Percentiles rank a stretch among this genome's conserved stretches.
These are phyloP conservation scores for Peronospora farinosa DNA, from an alignment of 352 stramenopile genomes.

Conservation along the genomic window DNA sequence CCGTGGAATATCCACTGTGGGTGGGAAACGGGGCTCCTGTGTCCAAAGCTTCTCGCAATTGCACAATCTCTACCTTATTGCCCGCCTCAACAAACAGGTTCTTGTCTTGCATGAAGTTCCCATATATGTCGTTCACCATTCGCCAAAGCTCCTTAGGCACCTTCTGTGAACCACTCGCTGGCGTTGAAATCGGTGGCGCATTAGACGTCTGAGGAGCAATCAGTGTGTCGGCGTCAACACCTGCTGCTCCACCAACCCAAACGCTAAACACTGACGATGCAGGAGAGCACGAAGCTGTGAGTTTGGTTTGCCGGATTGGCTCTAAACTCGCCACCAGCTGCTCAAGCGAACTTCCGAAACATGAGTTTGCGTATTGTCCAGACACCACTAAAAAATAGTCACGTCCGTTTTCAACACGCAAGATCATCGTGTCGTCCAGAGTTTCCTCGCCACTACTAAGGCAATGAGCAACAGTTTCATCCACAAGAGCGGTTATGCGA, in stretches of 20 bases:
- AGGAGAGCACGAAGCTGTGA: slow-evolving; percentile 18
- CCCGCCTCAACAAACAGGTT: slow-evolving; percentile 80
- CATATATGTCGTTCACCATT: slow-evolving; percentile 95
- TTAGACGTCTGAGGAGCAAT: slow-evolving; percentile 27
- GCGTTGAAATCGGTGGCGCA: slow-evolving; percentile 28
- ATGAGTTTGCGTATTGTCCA: slow-evolving; percentile 89
- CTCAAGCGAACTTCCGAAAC: slow-evolving; percentile 93
- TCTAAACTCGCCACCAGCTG: slow-evolving; percentile 89
- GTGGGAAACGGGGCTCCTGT: slow-evolving; percentile 78
- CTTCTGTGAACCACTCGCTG: slow-evolving; percentile 37
- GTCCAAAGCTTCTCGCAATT: slow-evolving; percentile 90
- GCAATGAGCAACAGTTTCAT: slow-evolving; percentile 81
- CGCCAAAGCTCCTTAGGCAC: slow-evolving; percentile 97
- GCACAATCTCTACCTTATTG: slow-evolving; percentile 55
- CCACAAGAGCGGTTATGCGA: slow-evolving; percentile 87
- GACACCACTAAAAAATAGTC: slow-evolving; percentile 95
- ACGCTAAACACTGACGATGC: slow-evolving; percentile 43
- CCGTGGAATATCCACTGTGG: slow-evolving; percentile 86
- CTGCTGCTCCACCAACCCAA: slow-evolving; percentile 29
- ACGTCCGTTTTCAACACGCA: slow-evolving; percentile 93
- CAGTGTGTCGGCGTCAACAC: slow-evolving; percentile 25
- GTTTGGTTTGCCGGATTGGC: slow-evolving; percentile 71
- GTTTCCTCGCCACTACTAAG: slow-evolving; percentile 88
- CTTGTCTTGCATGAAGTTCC: slow-evolving; percentile 63
- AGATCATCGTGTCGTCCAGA: slow-evolving; percentile 94